Percentiles rank a stretch among this genome's conserved stretches.
Conservation (phyloP, 176 grass and related monocot species). For the Bolboschoenus planiculmis region DNA sequence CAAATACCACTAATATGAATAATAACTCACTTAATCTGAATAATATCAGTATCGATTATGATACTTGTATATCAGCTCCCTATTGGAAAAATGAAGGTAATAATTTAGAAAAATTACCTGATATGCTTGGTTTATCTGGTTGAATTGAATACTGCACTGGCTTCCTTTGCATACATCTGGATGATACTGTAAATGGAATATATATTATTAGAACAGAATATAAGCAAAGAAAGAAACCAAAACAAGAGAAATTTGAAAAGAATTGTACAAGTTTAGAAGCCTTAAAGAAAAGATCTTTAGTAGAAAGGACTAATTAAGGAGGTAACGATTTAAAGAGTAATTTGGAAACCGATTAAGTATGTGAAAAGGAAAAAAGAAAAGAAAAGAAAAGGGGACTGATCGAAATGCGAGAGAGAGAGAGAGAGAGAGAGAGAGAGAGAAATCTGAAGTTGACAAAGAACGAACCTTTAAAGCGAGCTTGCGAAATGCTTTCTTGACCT, state of each 20-base stretch:
- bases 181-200: conserved; percentile 32
- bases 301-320: neutral
- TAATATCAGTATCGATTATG: too few relatives aligned
- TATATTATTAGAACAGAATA: neutral
- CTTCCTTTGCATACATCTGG: conserved; percentile 43
- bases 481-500: conserved; percentile 39
- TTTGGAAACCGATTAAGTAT: neutral
- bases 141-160: conserved; percentile 31
- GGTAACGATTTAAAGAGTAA: neutral
- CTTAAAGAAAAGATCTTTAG: neutral
- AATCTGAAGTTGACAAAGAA: neutral
- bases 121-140: conserved; percentile 41
- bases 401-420: neutral
- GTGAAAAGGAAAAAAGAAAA: neutral
- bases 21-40: too few relatives aligned
- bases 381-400: neutral
- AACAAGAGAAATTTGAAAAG: neutral
- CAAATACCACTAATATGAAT: too few relatives aligned
- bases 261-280: neutral
- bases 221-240: neutral
- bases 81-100: neutral
- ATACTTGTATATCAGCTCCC: too few relatives aligned
- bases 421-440: neutral
- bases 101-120: conserved; percentile 22
- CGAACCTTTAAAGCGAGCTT: conserved; percentile 38